Base-by-base conservation (phyloP, 2,329 filamentous ascomycete genomes). In the Diaporthe sp. region DNA sequence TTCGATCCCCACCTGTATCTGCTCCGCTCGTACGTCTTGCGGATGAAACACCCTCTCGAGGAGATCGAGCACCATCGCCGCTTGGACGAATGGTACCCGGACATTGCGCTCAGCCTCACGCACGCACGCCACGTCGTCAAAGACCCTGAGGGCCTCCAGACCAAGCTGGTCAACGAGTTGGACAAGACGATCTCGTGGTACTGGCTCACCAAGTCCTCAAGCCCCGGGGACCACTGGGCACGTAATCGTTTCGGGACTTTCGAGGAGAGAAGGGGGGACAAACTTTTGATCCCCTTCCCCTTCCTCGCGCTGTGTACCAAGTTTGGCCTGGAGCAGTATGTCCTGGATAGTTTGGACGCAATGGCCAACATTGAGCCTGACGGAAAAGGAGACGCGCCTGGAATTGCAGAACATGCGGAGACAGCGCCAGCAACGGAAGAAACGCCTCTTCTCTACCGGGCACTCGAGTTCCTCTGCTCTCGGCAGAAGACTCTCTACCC, bases 81-180 rank as follows among this genome's bases (percentile, higher is more conserved):
- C 2, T 76, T 85, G 19, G 84, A 85, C 25, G 84, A 85, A 55
- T 85, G 83, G 84, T 85, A 83, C 60, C 83, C 84, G 0, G 83
- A 83, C 8, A 84, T 85, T 70, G 81, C 80, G 0, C 79, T 85
- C 2, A 82, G 83, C n/a, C 80, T 85, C 78, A 82, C 83, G 0
- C 84, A 85, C 61, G 82, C 83, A 6, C 78, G 84, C 25, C 77
- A 82, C 67, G 75, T 82, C 25, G 28, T 22, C 2, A 75, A 77
- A 1, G 81, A 83, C 28, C 68, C 78, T 1, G 44, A 31, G 6
- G 12, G 46, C 17, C 70, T 79, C 4, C 76, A 79, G 70, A 75
- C 72, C 4, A 39, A n/a, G 17, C 62, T 82, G 25, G 65, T 82
- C 17, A 82, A 79, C 31, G 81, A 82, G 61, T 76, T 84, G 39